Evolutionary conservation across 192 early-diverging fungal species (phyloP), one percentile per base, ranked within the genome.

Genomic region (Paraglomus brasilianum): DNA sequence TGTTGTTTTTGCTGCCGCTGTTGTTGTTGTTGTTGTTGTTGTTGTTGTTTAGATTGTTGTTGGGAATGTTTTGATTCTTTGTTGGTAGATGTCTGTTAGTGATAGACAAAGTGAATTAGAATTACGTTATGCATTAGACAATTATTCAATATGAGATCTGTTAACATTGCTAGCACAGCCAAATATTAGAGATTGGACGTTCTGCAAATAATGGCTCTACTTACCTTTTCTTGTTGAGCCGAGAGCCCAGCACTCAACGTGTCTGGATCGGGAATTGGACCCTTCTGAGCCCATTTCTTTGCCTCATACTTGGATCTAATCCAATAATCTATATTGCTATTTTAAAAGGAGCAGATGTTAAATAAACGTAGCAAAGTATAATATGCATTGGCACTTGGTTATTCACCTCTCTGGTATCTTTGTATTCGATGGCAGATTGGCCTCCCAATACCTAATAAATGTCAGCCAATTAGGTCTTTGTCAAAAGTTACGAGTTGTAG

Each of bases 261-360:
- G 15, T 79, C 84, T 7, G 92, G 90, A 72, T 92, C 88, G 19
- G 92, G 90, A 48, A 93, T 79, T 8, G 85, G 77, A 10, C 89
- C 87, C 57, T 85, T 87, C 82, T 78, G 80, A 13, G 87, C 87
- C 79, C 86, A 93, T 70, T 83, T 82, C 71, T 90, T 92, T 52
- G 84, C 76, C 42, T 93, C 90, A 70, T 93, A 93, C 64, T 93
- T 93, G 51, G 85, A 74, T 48, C 90, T 78, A 62, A 93, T 93
- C 83, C 86, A 93, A 19, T 77, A 72, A 51, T 90, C 88, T 44
- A 89, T 88, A 58, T 82, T 88, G 48, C 79, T 76, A 42, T 69
- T 72, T 3, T 58, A 21, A 40, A 8, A 58, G 30, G 58, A 55
- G 13, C 9, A 19, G 21, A 6, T 64, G 30, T 2, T 8, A 76